Base-by-base conservation (phyloP, 768 basidiomycete species). In the Lactifluus hygrophoroides region DNA sequence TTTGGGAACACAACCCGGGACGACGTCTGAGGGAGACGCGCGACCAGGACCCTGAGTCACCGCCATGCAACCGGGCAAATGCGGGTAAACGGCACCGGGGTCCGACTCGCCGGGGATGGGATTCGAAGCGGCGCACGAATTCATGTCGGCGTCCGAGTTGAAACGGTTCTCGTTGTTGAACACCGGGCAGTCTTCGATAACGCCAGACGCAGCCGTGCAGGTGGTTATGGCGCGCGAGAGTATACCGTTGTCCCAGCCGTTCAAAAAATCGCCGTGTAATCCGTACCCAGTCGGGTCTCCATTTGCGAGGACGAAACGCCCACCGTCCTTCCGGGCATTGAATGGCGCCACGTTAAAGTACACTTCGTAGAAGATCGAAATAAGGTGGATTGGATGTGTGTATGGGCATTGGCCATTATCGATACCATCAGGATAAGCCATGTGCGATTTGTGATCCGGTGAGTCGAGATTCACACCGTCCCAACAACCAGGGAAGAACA, bases 251-350 rank as follows among this genome's bases (percentile, higher is more conserved):
- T 75, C 69, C 78, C 78, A 79, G 5, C 78, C 75, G 54, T 73
- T 71, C 56, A 68, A 64, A 59, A 72, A 74, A 59, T 75, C 74
- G 5, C 69, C 72, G 57, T 73, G 71, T 42, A 71, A 64, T 21
- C 74, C 75, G 59, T 72, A 73, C 3, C 76, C 76, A 4, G 75
- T 76, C 7, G 75, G 70, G 59, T 80, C 78, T 28, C 74, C 75
- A 52, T 72, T 71, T 14, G 77, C 68, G 35, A 74, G 72, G 47
- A 75, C 73, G 56, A 73, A 71, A 14, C 71, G 73, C 40, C 70
- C 69, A 23, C 64, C 65, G 27, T 65, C 63, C 43, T 71, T 66
- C 48, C 66, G 57, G 32, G 59, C 61, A 52, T 70, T 66, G 61
- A 73, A 69, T 2, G 42, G 48, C 9, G 63, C 55, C 16, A 66